Percentiles rank a stretch among this genome's conserved stretches.
Conservation (phyloP, 208 protist species). For the Lotmaria passim region DNA sequence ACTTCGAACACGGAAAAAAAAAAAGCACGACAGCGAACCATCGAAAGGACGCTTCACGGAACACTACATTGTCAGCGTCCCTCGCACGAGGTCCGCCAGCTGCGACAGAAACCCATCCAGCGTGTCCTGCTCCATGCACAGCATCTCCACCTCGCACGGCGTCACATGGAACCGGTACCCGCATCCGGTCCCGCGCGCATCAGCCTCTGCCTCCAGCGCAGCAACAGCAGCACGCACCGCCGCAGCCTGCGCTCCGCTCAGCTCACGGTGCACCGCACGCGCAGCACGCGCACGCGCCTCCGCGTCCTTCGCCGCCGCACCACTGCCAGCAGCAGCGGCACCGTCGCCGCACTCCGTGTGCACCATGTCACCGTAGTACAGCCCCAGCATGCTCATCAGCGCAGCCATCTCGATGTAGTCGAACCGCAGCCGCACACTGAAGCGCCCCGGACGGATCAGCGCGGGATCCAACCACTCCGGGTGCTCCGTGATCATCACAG, state of each 20-base stretch:
- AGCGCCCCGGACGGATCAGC: conserved; percentile 86
- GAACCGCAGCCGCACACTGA: conserved; percentile 71
- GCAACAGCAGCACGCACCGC: conserved; percentile 37
- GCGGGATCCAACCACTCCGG: conserved; percentile 89
- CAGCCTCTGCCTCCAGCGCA: conserved; percentile 41
- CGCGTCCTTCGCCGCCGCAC: too few relatives aligned
- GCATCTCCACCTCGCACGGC: conserved; percentile 74
- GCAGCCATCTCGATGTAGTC: conserved; percentile 70
- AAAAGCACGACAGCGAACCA: too few relatives aligned
- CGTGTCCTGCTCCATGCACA: conserved; percentile 68
- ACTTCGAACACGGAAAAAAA: too few relatives aligned
- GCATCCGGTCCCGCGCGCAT: conserved; percentile 3
- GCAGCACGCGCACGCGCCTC: conserved; percentile 31
- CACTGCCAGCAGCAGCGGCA: not conserved
- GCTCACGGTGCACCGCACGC: conserved; percentile 41
- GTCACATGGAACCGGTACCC: conserved; percentile 57
- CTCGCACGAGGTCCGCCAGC: conserved; percentile 41
- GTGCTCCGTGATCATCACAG: conserved; percentile 89
- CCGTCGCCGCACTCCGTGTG: conserved; percentile 6
- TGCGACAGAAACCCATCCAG: conserved; percentile 68
- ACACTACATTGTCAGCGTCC: conserved; percentile 28
- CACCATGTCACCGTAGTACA: conserved; percentile 77
- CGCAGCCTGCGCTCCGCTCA: conserved; percentile 41
- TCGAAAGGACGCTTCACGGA: too few relatives aligned
- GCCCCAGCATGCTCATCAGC: conserved; percentile 64